A percentile compares a stretch with the other conserved stretches of the same genome.
Conservation (phyloP, 225 moss, liverwort and hornwort species). For the Marchantia paleacea region DNA sequence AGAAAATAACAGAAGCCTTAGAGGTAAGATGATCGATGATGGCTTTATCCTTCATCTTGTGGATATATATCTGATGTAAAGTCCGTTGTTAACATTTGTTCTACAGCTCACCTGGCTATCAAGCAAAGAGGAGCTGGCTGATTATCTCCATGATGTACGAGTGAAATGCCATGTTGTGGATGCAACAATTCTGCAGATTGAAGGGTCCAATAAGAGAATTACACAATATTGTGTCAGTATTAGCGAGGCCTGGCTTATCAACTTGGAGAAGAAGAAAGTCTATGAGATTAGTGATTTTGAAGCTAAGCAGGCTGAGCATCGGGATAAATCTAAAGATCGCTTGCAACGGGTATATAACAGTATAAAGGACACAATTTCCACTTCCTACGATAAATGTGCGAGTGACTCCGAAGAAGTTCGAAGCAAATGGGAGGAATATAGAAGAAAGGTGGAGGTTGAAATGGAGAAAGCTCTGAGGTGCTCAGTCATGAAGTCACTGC, state of each 20-base stretch:
- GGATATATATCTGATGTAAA: too few species aligned
- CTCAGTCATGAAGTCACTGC: constrained; percentile 52
- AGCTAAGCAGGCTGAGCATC: constrained; percentile 51
- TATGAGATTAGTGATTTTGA: constrained; percentile 73
- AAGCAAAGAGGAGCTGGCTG: constrained; percentile 25
- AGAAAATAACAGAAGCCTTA: too few species aligned
- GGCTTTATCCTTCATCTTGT: too few species aligned
- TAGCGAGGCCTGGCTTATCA: constrained; percentile 50
- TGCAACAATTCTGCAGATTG: constrained; percentile 62
- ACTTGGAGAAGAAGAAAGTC: constrained; percentile 59
- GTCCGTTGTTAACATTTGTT: neutral
- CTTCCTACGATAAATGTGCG: constrained; percentile 70
- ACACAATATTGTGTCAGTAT: constrained; percentile 48
- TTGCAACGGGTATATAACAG: constrained; percentile 43
- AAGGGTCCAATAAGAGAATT: constrained; percentile 53
- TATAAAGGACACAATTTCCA: constrained; percentile 56
- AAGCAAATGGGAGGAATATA: constrained; percentile 70
- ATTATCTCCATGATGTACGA: constrained; percentile 51
- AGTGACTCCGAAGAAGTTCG: constrained; percentile 68
- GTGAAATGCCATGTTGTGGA: constrained; percentile 61
- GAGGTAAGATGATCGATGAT: too few species aligned
- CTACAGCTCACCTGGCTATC: constrained; percentile 67
- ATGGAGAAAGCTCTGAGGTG: constrained; percentile 60
- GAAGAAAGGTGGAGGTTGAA: constrained; percentile 68
- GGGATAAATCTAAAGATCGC: constrained; percentile 38